Evolutionary conservation across 75 land plant genomes (phyloP).

Genomic region (Pinus tabuliformis): DNA sequence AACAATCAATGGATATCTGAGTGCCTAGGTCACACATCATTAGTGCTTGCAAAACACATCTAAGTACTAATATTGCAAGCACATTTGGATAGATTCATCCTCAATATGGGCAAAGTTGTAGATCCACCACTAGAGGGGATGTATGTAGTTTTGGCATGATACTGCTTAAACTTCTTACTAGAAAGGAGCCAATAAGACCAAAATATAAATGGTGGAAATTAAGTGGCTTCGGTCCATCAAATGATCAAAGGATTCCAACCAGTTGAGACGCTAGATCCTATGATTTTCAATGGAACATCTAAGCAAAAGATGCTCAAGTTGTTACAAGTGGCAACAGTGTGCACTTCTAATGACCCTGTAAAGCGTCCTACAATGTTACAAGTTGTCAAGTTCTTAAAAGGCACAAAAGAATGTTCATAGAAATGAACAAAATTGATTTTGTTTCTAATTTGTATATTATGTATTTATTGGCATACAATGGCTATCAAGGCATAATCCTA

Average conservation of each 20-base stretch:
- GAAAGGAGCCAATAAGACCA: conserved; percentile 49
- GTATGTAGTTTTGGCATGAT: conserved; percentile 61
- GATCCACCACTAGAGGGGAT: conserved; percentile 59
- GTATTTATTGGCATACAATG: too few species aligned
- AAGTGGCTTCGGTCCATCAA: conserved; percentile 44
- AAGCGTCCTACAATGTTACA: conserved; percentile 44
- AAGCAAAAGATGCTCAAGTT: conserved; percentile 30
- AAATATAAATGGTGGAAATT: conserved; percentile 31
- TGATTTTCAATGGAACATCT: conserved; percentile 18
- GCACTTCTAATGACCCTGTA: conserved; percentile 39
- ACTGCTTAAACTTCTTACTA: conserved; percentile 55
- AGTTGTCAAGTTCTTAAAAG: conserved; percentile 33
- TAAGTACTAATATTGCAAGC: conserved; percentile 66
- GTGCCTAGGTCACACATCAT: too few species aligned
- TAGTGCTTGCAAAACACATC: conserved; percentile 69
- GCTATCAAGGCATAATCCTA: too few species aligned
- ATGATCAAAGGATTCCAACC: conserved; percentile 30
- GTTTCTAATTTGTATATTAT: too few species aligned
- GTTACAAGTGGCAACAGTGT: conserved; percentile 33
- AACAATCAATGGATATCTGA: too few species aligned
- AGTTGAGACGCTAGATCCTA: conserved; percentile 26
- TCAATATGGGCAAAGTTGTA: conserved; percentile 63
- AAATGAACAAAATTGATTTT: too few species aligned
- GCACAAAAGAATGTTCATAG: too few species aligned
- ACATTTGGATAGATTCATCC: conserved; percentile 75